Conservation (phyloP, 139 green algal genomes). For the Haematococcus sp. region DNA sequence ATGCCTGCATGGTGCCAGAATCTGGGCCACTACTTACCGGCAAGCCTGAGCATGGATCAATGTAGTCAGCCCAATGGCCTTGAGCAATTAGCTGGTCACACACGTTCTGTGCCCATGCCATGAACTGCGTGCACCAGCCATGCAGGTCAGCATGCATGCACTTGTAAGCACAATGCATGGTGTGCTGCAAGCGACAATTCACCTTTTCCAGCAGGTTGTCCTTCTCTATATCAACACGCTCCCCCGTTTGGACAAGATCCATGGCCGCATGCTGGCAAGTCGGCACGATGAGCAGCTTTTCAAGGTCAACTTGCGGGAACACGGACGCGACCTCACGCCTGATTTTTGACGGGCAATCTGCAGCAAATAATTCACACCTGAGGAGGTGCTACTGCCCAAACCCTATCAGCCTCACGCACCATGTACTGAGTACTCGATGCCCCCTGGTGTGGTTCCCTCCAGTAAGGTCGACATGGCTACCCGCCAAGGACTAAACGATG, state of each 20-base stretch:
- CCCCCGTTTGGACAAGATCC: constrained; percentile 77
- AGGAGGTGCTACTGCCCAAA: neutral
- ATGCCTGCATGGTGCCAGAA: no score
- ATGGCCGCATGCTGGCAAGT: constrained; percentile 81
- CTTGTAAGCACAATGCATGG: neutral
- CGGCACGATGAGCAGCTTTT: constrained; percentile 71
- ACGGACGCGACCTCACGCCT: constrained; percentile 38
- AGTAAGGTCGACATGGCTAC: constrained; percentile 13
- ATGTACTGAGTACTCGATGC: constrained; percentile 74
- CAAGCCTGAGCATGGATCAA: constrained; percentile 94
- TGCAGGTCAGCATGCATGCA: no score
- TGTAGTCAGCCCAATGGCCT: constrained; percentile 93
- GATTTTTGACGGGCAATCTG: constrained; percentile 35
- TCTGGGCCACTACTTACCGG: no score
- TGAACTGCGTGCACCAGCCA: constrained; percentile 80
- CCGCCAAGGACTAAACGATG: no score
- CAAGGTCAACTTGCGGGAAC: constrained; percentile 41
- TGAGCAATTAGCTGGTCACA: constrained; percentile 54
- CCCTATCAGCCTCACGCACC: constrained; percentile 31
- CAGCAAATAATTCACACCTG: neutral
- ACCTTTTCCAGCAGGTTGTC: constrained; percentile 79
- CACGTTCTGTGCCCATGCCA: constrained; percentile 79
- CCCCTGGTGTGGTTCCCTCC: constrained; percentile 33
- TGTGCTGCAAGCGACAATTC: constrained; percentile 2
- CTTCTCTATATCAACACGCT: constrained; percentile 73